These are phyloP conservation scores for Massarina eburnea DNA, from an alignment of 2,329 filamentous ascomycete species.

Conservation along the genomic window DNA sequence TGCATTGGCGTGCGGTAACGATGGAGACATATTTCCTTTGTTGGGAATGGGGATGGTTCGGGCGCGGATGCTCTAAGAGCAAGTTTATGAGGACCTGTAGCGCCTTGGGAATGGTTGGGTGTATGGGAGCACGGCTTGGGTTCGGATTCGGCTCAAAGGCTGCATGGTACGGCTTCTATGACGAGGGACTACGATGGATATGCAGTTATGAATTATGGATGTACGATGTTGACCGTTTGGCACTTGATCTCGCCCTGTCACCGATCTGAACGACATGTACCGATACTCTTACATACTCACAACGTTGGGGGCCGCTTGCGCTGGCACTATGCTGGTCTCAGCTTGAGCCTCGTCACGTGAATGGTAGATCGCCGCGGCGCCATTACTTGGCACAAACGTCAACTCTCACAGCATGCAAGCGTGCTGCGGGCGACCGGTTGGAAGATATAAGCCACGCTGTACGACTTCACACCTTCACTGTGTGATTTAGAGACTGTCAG, in stretches of 20 bases:
- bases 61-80: background rate
- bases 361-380: background rate
- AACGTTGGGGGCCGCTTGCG: no score
- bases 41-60: background rate
- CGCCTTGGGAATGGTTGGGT: no score
- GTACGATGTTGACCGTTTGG: slow-evolving; percentile 22
- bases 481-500: background rate
- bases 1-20: no score
- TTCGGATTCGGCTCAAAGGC: background rate
- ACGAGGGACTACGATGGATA: slow-evolving; percentile 10
- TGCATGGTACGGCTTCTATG: slow-evolving; percentile 8
- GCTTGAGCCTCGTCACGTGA: no score
- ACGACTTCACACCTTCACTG: background rate
- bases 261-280: no score
- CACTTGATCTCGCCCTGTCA: no score
- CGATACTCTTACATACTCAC: no score
- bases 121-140: background rate
- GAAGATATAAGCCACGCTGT: background rate
- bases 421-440: background rate
- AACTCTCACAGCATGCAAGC: background rate
- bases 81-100: no score
- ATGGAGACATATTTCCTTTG: slow-evolving; percentile 7
- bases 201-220: slow-evolving; percentile 34
- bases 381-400: background rate
- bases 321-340: background rate